These are phyloP conservation scores for Capsella bursapastoris DNA, from an alignment of 345 rosid genomes.

Conservation along the genomic window DNA sequence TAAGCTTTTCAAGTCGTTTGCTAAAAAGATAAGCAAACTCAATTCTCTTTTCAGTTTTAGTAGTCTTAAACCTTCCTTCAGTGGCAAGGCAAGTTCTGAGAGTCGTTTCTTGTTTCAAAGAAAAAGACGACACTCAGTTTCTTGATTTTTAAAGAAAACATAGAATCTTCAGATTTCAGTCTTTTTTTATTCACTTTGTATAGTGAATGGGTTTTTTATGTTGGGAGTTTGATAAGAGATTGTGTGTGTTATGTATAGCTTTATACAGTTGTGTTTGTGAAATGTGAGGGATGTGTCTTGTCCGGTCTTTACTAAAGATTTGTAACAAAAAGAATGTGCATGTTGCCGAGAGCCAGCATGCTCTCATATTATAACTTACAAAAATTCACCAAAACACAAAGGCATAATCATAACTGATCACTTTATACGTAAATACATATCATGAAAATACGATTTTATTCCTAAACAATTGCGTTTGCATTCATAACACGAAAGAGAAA, in stretches of 20 bases:
- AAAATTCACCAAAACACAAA: background rate
- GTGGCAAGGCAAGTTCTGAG: slow-evolving; percentile 62
- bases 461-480: slow-evolving; percentile 14
- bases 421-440: background rate
- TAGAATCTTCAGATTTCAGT: background rate
- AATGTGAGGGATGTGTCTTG: slow-evolving; percentile 18
- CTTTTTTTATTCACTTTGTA: slow-evolving; percentile 32
- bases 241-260: slow-evolving; percentile 30
- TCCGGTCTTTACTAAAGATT: background rate
- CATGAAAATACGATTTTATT: slow-evolving; percentile 26
- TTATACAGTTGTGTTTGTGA: slow-evolving; percentile 26
- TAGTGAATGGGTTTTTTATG: slow-evolving; percentile 18
- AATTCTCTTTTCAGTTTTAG: slow-evolving; percentile 71
- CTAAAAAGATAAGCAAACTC: slow-evolving; percentile 82
- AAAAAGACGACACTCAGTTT: slow-evolving; percentile 84
- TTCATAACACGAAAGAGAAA: slow-evolving; percentile 26
- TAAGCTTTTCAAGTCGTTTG: slow-evolving; percentile 75
- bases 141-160: slow-evolving; percentile 46
- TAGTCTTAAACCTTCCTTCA: slow-evolving; percentile 55
- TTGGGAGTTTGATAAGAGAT: slow-evolving; percentile 17
- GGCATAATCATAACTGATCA: background rate
- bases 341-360: too few relatives aligned
- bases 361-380: too few relatives aligned
- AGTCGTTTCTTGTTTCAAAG: slow-evolving; percentile 69
- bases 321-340: too few relatives aligned